Conservation (phyloP, 768 basidiomycete species). For the Trametes cingulata region DNA sequence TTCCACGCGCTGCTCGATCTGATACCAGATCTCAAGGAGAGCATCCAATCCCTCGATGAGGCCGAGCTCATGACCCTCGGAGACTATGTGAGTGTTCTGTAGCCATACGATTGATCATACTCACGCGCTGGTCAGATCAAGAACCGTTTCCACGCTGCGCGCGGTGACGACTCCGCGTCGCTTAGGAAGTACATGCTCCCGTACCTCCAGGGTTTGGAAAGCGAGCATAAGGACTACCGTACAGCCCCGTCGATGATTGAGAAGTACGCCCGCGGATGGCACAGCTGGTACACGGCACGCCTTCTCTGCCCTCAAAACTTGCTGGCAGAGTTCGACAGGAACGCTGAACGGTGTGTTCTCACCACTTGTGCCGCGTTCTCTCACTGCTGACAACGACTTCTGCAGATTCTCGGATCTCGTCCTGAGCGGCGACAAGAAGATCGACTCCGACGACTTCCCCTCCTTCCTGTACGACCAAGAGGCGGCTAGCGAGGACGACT, state of each 20-base stretch:
- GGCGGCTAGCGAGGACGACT: too few relatives aligned
- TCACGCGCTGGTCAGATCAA: too few relatives aligned
- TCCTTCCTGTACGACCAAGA: slow-evolving; percentile 6
- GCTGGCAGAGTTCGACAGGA: not conserved
- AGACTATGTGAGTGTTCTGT: too few relatives aligned
- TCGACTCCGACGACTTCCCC: not conserved
- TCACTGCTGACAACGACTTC: too few relatives aligned
- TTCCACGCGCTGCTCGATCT: too few relatives aligned
- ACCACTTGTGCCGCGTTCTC: not conserved
- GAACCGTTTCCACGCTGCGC: too few relatives aligned
- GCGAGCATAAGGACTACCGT: too few relatives aligned
- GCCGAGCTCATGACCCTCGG: too few relatives aligned
- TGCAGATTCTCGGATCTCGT: not conserved
- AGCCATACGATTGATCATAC: too few relatives aligned
- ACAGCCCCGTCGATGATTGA: not conserved
- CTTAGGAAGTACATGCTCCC: not conserved
- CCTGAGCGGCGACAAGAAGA: not conserved
- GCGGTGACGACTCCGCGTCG: not conserved
- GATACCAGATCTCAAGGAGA: too few relatives aligned
- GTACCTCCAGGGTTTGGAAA: not conserved
- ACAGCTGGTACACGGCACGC: not conserved
- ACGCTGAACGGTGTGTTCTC: not conserved
- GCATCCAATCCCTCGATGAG: too few relatives aligned
- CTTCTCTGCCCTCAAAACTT: not conserved
- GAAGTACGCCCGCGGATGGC: not conserved